Percentiles rank a stretch among this genome's conserved stretches.
phyloP scores from a whole-genome alignment of 2,329 filamentous ascomycete species.

The Sporothrix euskadiensis region DNA sequence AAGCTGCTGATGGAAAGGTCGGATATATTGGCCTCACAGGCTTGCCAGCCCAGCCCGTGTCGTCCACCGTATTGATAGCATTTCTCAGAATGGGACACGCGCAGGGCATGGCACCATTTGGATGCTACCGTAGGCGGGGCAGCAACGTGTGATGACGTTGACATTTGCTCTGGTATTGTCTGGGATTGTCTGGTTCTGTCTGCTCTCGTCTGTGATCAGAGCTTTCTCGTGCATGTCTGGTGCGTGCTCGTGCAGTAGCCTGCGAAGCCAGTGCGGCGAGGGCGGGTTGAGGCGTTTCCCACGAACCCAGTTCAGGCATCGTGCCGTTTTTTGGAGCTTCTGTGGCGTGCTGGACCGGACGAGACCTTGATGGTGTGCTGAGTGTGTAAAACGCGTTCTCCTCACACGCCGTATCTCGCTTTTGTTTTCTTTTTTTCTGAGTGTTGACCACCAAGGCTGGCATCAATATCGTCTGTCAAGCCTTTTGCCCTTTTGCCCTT shows the following conservation, averaged over 20 bases:
- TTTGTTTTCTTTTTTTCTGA: no score
- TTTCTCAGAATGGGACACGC: background rate
- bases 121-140: background rate
- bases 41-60: background rate
- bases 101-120: background rate
- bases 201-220: background rate
- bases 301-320: slow-evolving; percentile 10
- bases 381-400: background rate
- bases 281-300: background rate
- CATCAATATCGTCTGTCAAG: background rate
- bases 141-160: slow-evolving; percentile 21
- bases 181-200: background rate
- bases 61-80: background rate
- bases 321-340: background rate
- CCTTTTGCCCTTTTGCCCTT: background rate
- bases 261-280: background rate
- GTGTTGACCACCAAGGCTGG: background rate
- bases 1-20: background rate
- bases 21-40: background rate
- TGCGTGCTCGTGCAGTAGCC: slow-evolving; percentile 15
- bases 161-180: background rate
- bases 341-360: background rate
- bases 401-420: background rate
- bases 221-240: slow-evolving; percentile 11
- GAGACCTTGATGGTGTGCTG: background rate